phyloP scores from a whole-genome alignment of 768 basidiomycete species.

The Lactarius tabidus region DNA sequence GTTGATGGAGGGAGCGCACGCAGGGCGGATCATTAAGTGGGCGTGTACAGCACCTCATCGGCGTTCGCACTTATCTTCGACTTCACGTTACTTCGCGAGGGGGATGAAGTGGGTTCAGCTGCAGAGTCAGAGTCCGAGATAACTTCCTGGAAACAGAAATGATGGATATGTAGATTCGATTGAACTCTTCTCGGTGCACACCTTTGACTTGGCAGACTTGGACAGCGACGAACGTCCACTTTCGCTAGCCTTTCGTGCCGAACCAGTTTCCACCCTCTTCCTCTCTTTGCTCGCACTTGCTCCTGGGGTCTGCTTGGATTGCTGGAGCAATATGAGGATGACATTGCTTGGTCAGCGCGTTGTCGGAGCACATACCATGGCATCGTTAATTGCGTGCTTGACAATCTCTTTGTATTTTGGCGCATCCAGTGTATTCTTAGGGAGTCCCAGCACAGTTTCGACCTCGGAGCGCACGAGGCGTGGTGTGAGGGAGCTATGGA shows the following conservation, averaged over 20 bases:
- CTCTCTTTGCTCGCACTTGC: background rate
- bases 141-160: conserved; percentile 12
- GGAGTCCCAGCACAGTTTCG: conserved; percentile 7
- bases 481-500: conserved; percentile 16
- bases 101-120: conserved; percentile 1
- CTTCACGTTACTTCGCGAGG: conserved; percentile 2
- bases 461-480: conserved; percentile 16
- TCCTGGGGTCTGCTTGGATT: background rate
- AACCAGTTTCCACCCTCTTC: background rate
- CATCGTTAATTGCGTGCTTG: conserved; percentile 15
- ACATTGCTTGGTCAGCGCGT: background rate
- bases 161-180: background rate
- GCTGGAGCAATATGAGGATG: background rate
- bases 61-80: background rate
- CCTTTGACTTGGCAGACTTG: conserved; percentile 20
- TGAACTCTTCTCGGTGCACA: background rate
- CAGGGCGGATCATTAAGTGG: background rate
- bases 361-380: conserved; percentile 10
- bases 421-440: background rate
- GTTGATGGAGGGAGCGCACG: too few species aligned
- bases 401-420: conserved; percentile 12
- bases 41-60: background rate
- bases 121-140: conserved; percentile 20
- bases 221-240: conserved; percentile 2
- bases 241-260: background rate